A percentile compares a stretch with the other conserved stretches of the same genome.
Evolutionary conservation across 2,329 filamentous ascomycete genomes (phyloP).

Genomic region (Penicillium griseofulvum): DNA sequence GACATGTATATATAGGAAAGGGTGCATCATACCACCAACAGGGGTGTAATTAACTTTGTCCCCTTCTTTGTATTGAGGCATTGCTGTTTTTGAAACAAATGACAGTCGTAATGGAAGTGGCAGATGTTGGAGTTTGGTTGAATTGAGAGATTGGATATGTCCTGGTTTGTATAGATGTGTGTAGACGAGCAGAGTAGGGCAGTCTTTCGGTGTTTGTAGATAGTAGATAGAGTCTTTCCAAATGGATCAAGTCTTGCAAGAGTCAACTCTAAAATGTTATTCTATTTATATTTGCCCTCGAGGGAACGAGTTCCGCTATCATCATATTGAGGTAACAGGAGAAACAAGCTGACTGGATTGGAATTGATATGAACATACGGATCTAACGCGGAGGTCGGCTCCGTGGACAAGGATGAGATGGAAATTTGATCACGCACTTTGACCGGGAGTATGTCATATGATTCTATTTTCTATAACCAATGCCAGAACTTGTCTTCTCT

Average conservation of each 20-base stretch:
- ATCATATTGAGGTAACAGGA: conserved; percentile 15
- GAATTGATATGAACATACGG: not conserved
- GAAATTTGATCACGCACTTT: not conserved
- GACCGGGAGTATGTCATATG: conserved; percentile 18
- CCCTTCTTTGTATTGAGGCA: conserved; percentile 33
- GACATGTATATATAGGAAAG: not conserved
- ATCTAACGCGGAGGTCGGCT: conserved; percentile 8
- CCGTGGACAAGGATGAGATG: not conserved
- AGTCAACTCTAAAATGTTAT: not conserved
- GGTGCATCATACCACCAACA: conserved; percentile 36
- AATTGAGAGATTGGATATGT: not conserved
- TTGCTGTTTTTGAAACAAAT: conserved; percentile 4
- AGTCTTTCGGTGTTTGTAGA: not conserved
- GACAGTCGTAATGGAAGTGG: not conserved
- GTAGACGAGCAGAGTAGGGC: not conserved
- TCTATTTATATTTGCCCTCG: not conserved
- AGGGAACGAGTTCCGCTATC: conserved; percentile 1
- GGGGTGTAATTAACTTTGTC: conserved; percentile 43
- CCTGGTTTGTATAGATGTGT: not conserved
- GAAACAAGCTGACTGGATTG: not conserved
- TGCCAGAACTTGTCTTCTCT: conserved; percentile 2
- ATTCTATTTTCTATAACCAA: not conserved
- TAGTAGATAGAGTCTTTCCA: not conserved
- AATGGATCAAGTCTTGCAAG: not conserved
- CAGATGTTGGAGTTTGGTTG: not conserved